Evolutionary conservation across 805 yeast genomes (phyloP).

Genomic region (Jamesozyma piceae): DNA sequence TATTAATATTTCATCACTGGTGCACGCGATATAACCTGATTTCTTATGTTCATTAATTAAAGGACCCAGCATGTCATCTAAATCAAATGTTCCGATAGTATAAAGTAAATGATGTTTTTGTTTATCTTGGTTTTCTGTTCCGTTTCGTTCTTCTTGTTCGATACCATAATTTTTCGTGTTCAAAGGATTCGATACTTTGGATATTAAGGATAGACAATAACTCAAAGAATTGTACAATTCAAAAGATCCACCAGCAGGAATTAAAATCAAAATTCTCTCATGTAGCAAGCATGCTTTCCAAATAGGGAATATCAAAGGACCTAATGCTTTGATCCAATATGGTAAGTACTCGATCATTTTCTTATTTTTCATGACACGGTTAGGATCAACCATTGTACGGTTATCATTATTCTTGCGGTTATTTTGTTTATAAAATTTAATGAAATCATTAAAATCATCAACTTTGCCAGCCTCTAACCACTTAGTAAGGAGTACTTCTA

Average conservation of each 20-base stretch:
- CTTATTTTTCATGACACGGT: background rate
- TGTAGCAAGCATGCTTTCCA: slow-evolving; percentile 27
- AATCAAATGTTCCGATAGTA: slow-evolving; percentile 12
- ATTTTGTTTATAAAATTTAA: slow-evolving; percentile 5
- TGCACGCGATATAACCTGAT: slow-evolving; percentile 24
- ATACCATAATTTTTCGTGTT: background rate
- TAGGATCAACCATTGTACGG: background rate
- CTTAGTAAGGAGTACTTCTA: slow-evolving; percentile 14
- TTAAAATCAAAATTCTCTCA: slow-evolving; percentile 24
- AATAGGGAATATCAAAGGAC: slow-evolving; percentile 27
- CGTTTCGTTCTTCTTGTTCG: background rate
- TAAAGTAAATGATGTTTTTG: background rate
- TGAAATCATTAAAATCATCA: slow-evolving; percentile 6
- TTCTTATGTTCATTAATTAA: background rate
- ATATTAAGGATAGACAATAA: slow-evolving; percentile 20
- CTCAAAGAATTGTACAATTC: slow-evolving; percentile 23
- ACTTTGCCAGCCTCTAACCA: slow-evolving; percentile 14
- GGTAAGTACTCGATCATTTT: slow-evolving; percentile 8
- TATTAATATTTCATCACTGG: slow-evolving; percentile 25
- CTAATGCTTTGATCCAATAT: slow-evolving; percentile 22
- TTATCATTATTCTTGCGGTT: background rate
- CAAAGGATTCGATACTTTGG: slow-evolving; percentile 6
- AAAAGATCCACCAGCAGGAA: slow-evolving; percentile 21
- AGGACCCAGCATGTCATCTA: slow-evolving; percentile 6
- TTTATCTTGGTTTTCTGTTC: background rate